These are phyloP conservation scores for Cicer arietinum DNA, from an alignment of 306 rosid genomes.

Conservation along the genomic window DNA sequence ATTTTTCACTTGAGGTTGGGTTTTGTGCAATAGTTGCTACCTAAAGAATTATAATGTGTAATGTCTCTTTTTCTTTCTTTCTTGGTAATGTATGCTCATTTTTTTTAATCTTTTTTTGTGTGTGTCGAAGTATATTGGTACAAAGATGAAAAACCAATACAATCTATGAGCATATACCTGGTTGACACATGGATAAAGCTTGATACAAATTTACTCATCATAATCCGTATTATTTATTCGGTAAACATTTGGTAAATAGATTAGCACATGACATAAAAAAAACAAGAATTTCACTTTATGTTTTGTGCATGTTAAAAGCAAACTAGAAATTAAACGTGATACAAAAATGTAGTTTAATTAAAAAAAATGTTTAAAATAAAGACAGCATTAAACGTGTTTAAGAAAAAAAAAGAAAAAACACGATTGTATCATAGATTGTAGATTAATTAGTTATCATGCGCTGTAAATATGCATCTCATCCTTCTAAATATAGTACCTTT, in stretches of 20 bases:
- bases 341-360: too few species aligned
- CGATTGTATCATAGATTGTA: too few species aligned
- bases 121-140: background rate
- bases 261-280: background rate
- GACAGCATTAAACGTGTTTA: too few species aligned
- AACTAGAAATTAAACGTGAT: too few species aligned
- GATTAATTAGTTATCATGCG: too few species aligned
- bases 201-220: background rate
- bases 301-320: too few species aligned
- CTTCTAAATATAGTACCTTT: too few species aligned
- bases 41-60: constrained; percentile 34
- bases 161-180: background rate
- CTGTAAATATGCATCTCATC: too few species aligned
- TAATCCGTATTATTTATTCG: too few species aligned
- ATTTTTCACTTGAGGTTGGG: constrained; percentile 38
- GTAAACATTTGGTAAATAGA: background rate
- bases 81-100: constrained; percentile 6
- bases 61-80: background rate
- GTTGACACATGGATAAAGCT: background rate
- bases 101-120: constrained; percentile 2
- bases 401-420: too few species aligned
- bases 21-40: constrained; percentile 39
- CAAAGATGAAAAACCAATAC: background rate
- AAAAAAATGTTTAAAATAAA: too few species aligned
- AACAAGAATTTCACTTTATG: too few species aligned